phyloP scores from a whole-genome alignment of 306 rosid genomes.

The Dryas drummondii region DNA sequence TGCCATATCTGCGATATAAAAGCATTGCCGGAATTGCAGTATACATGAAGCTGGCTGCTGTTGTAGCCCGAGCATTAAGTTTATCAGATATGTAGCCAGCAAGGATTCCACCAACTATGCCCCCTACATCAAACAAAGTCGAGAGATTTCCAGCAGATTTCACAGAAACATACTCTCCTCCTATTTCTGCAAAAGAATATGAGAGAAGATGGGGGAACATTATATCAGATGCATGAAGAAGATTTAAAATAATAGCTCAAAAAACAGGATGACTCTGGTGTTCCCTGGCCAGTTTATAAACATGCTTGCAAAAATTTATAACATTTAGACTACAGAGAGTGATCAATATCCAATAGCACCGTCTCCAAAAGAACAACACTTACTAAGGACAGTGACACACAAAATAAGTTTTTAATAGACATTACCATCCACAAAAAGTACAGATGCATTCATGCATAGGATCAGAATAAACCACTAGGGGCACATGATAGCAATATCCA shows the following conservation, averaged over 20 bases:
- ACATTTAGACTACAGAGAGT: background rate
- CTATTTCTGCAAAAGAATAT: slow-evolving; percentile 58
- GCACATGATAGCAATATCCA: background rate
- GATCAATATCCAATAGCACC: background rate
- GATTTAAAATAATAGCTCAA: background rate
- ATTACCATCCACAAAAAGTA: background rate
- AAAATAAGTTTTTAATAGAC: background rate
- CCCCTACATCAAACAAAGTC: slow-evolving; percentile 78
- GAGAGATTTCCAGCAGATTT: slow-evolving; percentile 87
- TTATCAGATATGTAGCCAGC: slow-evolving; percentile 81
- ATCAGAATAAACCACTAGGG: background rate
- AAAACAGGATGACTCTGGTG: background rate
- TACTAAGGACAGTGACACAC: background rate
- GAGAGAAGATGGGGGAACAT: background rate
- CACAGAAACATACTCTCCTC: slow-evolving; percentile 65
- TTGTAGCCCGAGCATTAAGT: slow-evolving; percentile 73
- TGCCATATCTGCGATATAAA: slow-evolving; percentile 57
- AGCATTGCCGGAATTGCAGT: slow-evolving; percentile 70
- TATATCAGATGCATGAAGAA: slow-evolving; percentile 1
- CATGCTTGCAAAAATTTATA: background rate
- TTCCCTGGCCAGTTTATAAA: background rate
- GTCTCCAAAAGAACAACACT: background rate
- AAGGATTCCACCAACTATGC: slow-evolving; percentile 78
- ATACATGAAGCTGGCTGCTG: slow-evolving; percentile 80
- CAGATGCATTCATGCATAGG: background rate